phyloP scores from a whole-genome alignment of 106 monocot genomes.

The Apostasia shenzhenica region DNA sequence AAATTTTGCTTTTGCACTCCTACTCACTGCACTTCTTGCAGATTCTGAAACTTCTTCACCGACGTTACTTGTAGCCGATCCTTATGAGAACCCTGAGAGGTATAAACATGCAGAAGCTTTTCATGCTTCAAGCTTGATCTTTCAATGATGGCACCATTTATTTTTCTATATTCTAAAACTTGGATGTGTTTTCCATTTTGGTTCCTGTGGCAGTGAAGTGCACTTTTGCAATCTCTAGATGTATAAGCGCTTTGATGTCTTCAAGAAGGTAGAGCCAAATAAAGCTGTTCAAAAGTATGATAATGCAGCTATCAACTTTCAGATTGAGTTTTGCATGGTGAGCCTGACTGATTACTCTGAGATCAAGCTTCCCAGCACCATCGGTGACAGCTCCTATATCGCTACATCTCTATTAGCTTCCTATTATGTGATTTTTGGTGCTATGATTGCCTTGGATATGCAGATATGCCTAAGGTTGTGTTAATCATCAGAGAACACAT shows the following conservation, averaged over 20 bases:
- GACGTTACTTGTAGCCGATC: too few relatives aligned
- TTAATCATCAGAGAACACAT: conserved; percentile 83
- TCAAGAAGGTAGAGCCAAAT: conserved; percentile 86
- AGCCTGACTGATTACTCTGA: conserved; percentile 70
- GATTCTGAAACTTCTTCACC: too few relatives aligned
- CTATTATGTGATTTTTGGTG: background rate
- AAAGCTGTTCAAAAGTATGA: conserved; percentile 88
- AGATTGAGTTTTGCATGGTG: conserved; percentile 68
- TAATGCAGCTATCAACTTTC: conserved; percentile 70
- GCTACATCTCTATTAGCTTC: background rate
- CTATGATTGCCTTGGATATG: conserved; percentile 2
- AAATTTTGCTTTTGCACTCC: too few relatives aligned
- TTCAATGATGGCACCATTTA: too few relatives aligned
- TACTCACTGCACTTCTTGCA: too few relatives aligned
- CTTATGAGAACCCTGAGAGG: too few relatives aligned
- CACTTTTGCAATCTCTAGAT: conserved; percentile 83
- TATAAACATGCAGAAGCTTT: too few relatives aligned
- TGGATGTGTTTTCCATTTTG: conserved; percentile 17
- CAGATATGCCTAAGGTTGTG: conserved; percentile 95
- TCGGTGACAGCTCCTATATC: conserved; percentile 33
- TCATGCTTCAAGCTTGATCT: too few relatives aligned
- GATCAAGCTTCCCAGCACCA: conserved; percentile 76
- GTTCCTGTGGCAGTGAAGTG: conserved; percentile 71
- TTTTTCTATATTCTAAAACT: too few relatives aligned
- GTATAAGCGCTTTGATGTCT: conserved; percentile 83